phyloP scores from a whole-genome alignment of 2,329 filamentous ascomycete genomes.

The Arthrobotrys musiformis region DNA sequence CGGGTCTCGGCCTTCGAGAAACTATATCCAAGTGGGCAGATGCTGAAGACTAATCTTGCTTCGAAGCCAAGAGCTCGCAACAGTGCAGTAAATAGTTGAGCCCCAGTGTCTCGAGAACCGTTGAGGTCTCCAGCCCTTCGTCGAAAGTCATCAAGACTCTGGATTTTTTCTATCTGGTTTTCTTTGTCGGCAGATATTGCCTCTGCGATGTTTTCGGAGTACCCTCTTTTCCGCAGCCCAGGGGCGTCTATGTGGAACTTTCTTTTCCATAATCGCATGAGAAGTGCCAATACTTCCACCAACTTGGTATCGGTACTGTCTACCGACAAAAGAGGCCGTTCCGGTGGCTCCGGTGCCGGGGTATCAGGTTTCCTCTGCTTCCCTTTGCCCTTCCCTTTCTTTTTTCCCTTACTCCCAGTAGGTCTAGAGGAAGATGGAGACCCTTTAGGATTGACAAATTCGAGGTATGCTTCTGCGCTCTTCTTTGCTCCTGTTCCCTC shows the following conservation, averaged over 20 bases:
- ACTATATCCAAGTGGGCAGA: slow-evolving; percentile 76
- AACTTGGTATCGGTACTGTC: slow-evolving; percentile 65
- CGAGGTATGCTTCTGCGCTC: slow-evolving; percentile 75
- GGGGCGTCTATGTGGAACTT: slow-evolving; percentile 80
- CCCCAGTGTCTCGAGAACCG: slow-evolving; percentile 88
- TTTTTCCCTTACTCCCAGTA: slow-evolving; percentile 62
- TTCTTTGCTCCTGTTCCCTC: slow-evolving; percentile 76
- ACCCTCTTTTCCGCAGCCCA: slow-evolving; percentile 87
- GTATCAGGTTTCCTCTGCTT: slow-evolving; percentile 63
- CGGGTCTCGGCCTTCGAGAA: slow-evolving; percentile 72
- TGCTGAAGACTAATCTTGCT: slow-evolving; percentile 84
- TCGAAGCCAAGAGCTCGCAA: slow-evolving; percentile 86
- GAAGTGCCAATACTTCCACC: slow-evolving; percentile 77
- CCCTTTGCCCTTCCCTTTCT: slow-evolving; percentile 60
- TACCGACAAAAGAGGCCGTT: slow-evolving; percentile 86
- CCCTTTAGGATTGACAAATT: neutral
- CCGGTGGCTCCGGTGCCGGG: slow-evolving; percentile 64
- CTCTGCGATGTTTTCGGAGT: slow-evolving; percentile 62
- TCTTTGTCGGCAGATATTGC: neutral
- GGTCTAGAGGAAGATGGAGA: slow-evolving; percentile 59
- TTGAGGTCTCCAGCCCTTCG: slow-evolving; percentile 7
- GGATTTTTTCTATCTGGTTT: slow-evolving; percentile 73
- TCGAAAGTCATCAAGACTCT: slow-evolving; percentile 62
- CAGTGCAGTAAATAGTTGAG: slow-evolving; percentile 89
- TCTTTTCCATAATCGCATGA: slow-evolving; percentile 90